Evolutionary conservation across 768 basidiomycete species (phyloP).

Genomic region (Hydnomerulius pinastri): DNA sequence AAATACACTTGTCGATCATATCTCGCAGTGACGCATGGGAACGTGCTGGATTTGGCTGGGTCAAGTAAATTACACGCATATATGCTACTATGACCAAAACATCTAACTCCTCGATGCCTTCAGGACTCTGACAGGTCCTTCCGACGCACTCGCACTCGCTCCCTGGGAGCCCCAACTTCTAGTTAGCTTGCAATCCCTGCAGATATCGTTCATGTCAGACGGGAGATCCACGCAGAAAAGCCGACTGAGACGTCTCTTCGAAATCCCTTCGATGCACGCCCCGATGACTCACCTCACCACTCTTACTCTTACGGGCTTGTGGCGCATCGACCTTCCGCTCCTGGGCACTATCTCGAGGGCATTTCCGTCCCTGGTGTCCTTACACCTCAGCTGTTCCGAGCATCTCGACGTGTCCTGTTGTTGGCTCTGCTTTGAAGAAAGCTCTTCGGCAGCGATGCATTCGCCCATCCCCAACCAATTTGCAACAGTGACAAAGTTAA

Average conservation of each 20-base stretch:
- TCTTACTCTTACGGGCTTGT: slow-evolving; percentile 54
- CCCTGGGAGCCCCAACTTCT: slow-evolving; percentile 34
- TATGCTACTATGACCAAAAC: slow-evolving; percentile 7
- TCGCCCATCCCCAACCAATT: slow-evolving; percentile 63
- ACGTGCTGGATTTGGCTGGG: slow-evolving; percentile 42
- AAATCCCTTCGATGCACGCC: slow-evolving; percentile 25
- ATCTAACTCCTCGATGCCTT: slow-evolving; percentile 2
- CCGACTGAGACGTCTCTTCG: slow-evolving; percentile 36
- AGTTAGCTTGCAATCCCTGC: slow-evolving; percentile 38
- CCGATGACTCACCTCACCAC: slow-evolving; percentile 41
- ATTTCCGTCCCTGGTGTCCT: slow-evolving; percentile 47
- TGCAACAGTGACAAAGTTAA: slow-evolving; percentile 42
- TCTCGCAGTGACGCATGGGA: slow-evolving; percentile 20
- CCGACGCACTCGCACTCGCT: slow-evolving; percentile 18
- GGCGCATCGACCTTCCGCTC: slow-evolving; percentile 53
- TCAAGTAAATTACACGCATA: slow-evolving; percentile 43
- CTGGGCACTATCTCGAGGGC: slow-evolving; percentile 46
- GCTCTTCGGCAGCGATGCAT: slow-evolving; percentile 51
- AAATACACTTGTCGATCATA: slow-evolving; percentile 30
- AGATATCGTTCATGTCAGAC: slow-evolving; percentile 44
- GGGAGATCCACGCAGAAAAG: slow-evolving; percentile 47
- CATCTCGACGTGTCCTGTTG: slow-evolving; percentile 60
- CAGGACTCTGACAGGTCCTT: slow-evolving; percentile 23
- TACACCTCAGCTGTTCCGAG: slow-evolving; percentile 62
- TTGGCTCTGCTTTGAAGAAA: slow-evolving; percentile 66